These are phyloP conservation scores for Penicillium hordei DNA, from an alignment of 2,329 filamentous ascomycete genomes.

Conservation along the genomic window DNA sequence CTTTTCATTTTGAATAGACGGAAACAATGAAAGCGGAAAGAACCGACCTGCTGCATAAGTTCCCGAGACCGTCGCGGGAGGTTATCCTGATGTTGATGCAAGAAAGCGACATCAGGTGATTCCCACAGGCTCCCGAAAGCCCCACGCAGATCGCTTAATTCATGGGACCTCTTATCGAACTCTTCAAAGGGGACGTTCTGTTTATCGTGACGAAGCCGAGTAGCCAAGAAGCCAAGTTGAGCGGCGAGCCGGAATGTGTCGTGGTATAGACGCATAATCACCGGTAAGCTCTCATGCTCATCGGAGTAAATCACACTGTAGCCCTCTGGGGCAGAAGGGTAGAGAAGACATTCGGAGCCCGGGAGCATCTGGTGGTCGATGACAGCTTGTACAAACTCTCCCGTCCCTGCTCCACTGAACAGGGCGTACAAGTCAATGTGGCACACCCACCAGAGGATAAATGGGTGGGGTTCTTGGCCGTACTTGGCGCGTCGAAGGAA, in stretches of 20 bases:
- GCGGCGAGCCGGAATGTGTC: conserved; percentile 48
- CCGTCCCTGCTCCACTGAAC: conserved; percentile 52
- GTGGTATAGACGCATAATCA: conserved; percentile 48
- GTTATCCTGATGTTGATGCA: conserved; percentile 37
- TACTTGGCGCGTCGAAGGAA: conserved; percentile 49
- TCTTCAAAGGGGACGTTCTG: conserved; percentile 24
- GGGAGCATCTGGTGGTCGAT: conserved; percentile 52
- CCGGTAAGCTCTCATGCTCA: conserved; percentile 40
- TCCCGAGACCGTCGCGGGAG: conserved; percentile 39
- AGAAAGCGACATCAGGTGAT: conserved; percentile 36
- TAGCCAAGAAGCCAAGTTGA: conserved; percentile 46
- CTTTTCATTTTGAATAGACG: not conserved
- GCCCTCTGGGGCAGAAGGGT: conserved; percentile 36
- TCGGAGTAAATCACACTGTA: conserved; percentile 39
- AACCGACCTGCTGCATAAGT: conserved; percentile 48
- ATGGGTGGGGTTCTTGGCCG: conserved; percentile 49
- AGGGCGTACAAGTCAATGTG: conserved; percentile 58
- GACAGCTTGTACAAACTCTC: conserved; percentile 51
- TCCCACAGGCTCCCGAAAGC: conserved; percentile 41
- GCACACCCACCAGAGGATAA: conserved; percentile 56
- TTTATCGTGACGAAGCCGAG: conserved; percentile 42
- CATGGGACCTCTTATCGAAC: conserved; percentile 30
- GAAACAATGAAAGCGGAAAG: too few relatives aligned
- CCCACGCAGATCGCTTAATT: conserved; percentile 39
- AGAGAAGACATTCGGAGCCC: conserved; percentile 38